Evolutionary conservation across 441 rosid genomes (phyloP), one percentile per base, ranked within the genome.

Genomic region (Manihot esculenta): DNA sequence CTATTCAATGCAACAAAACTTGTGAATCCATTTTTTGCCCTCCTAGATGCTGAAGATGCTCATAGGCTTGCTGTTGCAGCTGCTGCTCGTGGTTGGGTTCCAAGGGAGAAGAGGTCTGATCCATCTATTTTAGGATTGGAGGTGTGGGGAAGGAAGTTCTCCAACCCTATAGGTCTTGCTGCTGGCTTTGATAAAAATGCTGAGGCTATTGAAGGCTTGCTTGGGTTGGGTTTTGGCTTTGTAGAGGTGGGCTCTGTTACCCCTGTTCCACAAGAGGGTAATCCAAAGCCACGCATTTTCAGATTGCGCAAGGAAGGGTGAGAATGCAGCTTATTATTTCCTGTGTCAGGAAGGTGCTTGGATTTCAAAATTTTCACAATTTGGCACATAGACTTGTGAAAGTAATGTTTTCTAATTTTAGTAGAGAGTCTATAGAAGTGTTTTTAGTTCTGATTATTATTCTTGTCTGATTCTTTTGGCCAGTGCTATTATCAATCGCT

Each of bases 161-260:
- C 97, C n/a, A 94, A 94, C 69, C 99, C 99, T 21, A 59, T 94
- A 64, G 99, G 99, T 21, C 97, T 92, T 71, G 91, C 99, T 80
- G 99, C 98, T 79, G 99, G 99, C 15, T 94, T 94, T 59, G 99
- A 95, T 79, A 95, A 95, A 89, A 95, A 92, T 83, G 98, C 99
- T 75, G 97, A 89, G 76, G 98, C 99, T 72, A 85, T 94, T 38
- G 99, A 95, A 21, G 98, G 99, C 27, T 80, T 92, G 53, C 88
- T 95, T 68, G 98, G 91, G 42, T 41, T 93, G 76, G 98, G 99
- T 62, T 95, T 95, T 79, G 99, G 99, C 27, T 95, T 91, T 78
- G 98, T 95, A 21, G 99, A 95, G 80, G 97, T 95, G 58, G 99
- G 99, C 62, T 95, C 98, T 8, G 98, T 93, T 47, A 95, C 98